Evolutionary conservation across 202 grass and related monocot species (phyloP).

Genomic region (Panicum hallii): DNA sequence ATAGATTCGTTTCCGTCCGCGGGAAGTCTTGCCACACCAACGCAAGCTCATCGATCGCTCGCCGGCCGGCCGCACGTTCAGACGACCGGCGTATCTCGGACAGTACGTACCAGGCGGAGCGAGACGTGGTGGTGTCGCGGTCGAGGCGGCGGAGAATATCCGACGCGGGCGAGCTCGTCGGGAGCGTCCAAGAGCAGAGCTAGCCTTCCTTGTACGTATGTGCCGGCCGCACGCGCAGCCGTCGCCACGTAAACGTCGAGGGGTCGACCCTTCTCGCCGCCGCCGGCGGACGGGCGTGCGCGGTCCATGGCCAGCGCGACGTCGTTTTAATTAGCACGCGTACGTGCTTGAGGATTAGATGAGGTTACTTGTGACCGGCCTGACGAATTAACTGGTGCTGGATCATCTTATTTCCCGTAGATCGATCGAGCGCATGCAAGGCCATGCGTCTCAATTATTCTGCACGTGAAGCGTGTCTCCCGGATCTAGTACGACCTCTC

Average conservation of each 20-base stretch:
- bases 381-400: background rate
- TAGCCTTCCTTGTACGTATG: background rate
- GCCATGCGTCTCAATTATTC: background rate
- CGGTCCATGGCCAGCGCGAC: background rate
- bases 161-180: background rate
- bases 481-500: background rate
- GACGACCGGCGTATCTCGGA: background rate
- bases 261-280: too few relatives aligned
- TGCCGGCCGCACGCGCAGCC: slow-evolving; percentile 35
- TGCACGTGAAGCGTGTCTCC: slow-evolving; percentile 5
- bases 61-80: background rate
- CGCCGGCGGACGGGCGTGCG: too few relatives aligned
- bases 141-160: background rate
- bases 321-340: background rate
- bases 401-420: background rate
- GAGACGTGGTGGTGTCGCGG: background rate
- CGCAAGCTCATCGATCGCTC: background rate
- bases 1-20: slow-evolving; percentile 40
- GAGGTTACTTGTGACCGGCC: background rate
- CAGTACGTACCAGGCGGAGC: background rate
- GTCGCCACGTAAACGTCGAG: slow-evolving; percentile 25
- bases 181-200: background rate
- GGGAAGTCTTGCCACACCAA: background rate
- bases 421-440: background rate
- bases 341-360: background rate